Base-by-base conservation (phyloP, 2,329 filamentous ascomycete genomes). In the Venturia pyrina region DNA sequence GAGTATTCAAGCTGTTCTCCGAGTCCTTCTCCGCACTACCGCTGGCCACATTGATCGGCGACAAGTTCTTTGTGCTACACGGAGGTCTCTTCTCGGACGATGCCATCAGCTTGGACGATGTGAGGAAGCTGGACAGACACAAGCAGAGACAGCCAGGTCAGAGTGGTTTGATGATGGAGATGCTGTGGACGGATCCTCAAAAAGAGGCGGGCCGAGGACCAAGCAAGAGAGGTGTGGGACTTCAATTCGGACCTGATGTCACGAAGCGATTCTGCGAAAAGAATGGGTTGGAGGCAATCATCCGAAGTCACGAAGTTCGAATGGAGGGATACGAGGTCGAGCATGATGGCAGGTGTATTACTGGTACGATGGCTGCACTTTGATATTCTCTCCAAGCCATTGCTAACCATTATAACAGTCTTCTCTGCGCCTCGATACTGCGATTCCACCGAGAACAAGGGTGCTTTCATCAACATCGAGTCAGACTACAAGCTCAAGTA, bases 261-360 rank as follows among this genome's bases (percentile, higher is more conserved):
- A 99, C 95, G 28, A 96, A 96, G 81, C 85, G 87, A 63, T 99
- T 99, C 83, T 99, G 95, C 75, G 93, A 99, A 72, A 92, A 89
- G 78, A 99, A 99, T 78, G 90, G 91, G 0, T 83, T 99, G 50
- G 90, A 96, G 69, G 95, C 95, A 59, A 89, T 99, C 69, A 99
- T 99, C 72, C 89, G 95, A 71, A 96, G 92, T 73, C 95, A 99
- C 79, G 95, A 99, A 77, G 95, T 99, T 37, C 87, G 95, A 72
- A 99, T 99, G 95, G 93, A 95, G 68, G 95, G 95, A n/a, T 99
- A 98, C 74, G 93, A 99, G 76, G 90, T 96, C 70, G 93, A 99
- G 81, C 95, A 99, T 76, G 89, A 95, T 72, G 95, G 93, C 69
- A 88, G 87, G 71, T 99, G 95, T 76, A 97, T 99, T 72, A 99